Conservation (phyloP, 2,329 filamentous ascomycete species). For the Simplicillium aogashimaense region DNA sequence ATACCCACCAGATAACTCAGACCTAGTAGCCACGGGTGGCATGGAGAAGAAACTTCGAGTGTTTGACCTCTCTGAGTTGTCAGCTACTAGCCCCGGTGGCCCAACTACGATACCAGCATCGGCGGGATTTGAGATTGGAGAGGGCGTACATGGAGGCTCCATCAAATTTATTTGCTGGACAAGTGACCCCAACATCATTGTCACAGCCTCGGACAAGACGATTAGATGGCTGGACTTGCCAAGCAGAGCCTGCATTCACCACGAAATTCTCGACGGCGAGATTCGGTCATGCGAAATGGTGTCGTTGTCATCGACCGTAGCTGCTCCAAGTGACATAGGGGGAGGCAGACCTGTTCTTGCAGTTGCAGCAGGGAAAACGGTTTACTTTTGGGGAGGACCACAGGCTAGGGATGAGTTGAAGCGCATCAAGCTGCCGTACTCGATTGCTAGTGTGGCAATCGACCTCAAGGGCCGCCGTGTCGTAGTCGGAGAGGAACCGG, state of each 20-base stretch:
- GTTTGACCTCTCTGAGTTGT: constrained; percentile 67
- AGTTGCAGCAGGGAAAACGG: constrained; percentile 87
- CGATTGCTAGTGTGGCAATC: constrained; percentile 82
- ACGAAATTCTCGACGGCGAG: constrained; percentile 70
- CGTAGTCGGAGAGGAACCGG: constrained; percentile 81
- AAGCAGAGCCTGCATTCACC: constrained; percentile 61
- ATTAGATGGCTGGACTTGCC: constrained; percentile 92
- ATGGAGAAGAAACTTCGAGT: constrained; percentile 95
- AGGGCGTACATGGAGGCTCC: constrained; percentile 70
- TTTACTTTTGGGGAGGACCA: constrained; percentile 80
- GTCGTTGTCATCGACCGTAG: constrained; percentile 47
- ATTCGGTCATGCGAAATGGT: constrained; percentile 92
- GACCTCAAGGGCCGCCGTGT: constrained; percentile 74
- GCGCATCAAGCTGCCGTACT: constrained; percentile 67
- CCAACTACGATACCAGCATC: constrained; percentile 45
- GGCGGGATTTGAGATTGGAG: constrained; percentile 75
- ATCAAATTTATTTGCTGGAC: constrained; percentile 98
- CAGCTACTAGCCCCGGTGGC: constrained; percentile 25
- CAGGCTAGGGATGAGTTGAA: constrained; percentile 66
- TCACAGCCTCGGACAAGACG: constrained; percentile 86
- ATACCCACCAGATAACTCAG: constrained; percentile 71
- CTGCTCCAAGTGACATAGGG: constrained; percentile 52
- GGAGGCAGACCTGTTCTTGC: constrained; percentile 66
- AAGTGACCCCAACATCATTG: constrained; percentile 73
- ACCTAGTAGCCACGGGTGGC: constrained; percentile 86